Evolutionary conservation across 805 yeast genomes (phyloP).

Genomic region (Kregervanrija delftensis): DNA sequence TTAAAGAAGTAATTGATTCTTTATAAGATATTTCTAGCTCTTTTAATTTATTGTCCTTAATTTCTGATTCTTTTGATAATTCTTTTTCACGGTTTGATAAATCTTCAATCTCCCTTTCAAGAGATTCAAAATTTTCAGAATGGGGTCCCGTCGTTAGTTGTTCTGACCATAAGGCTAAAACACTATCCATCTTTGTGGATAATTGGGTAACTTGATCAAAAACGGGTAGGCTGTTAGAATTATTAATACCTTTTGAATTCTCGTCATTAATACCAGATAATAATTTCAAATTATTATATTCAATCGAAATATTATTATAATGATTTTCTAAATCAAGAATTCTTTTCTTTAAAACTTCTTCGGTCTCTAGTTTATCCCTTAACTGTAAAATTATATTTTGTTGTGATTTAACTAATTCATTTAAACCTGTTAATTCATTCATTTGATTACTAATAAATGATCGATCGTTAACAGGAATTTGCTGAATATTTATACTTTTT

Average conservation of each 20-base stretch:
- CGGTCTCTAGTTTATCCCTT: conserved; percentile 34
- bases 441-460: conserved; percentile 2
- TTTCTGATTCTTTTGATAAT: conserved; percentile 27
- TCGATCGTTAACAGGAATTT: neutral
- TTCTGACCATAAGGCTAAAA: conserved; percentile 10
- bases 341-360: conserved; percentile 39
- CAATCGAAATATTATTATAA: neutral
- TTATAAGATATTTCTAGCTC: conserved; percentile 60
- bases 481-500: conserved; percentile 3
- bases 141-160: conserved; percentile 2
- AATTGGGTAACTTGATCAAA: no score
- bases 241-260: no score
- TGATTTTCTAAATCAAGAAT: conserved; percentile 39
- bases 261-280: no score
- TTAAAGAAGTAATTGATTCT: conserved; percentile 63
- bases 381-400: conserved; percentile 37
- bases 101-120: neutral
- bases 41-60: conserved; percentile 13
- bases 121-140: no score
- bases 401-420: conserved; percentile 48
- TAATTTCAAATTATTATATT: no score
- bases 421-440: conserved; percentile 30
- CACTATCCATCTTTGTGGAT: conserved; percentile 9
- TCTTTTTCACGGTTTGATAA: conserved; percentile 13
- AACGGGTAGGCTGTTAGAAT: no score